Conservation (phyloP, 306 rosid genomes). For the Senna tora region DNA sequence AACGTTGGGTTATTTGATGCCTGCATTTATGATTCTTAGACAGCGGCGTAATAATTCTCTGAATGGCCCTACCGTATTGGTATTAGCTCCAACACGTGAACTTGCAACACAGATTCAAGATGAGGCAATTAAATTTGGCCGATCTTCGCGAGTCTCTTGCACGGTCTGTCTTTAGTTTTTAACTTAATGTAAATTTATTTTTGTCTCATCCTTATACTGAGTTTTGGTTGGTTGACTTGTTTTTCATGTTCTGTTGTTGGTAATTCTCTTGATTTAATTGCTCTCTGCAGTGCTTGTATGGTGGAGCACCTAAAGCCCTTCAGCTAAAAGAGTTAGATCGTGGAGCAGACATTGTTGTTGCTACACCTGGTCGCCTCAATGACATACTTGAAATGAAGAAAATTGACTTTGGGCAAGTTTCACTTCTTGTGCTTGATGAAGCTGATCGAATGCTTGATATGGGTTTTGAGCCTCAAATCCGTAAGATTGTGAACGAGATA, state of each 20-base stretch:
- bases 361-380: conserved; percentile 98
- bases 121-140: conserved; percentile 87
- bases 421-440: conserved; percentile 98
- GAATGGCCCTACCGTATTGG: conserved; percentile 94
- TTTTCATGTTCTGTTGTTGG: conserved; percentile 23
- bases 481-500: conserved; percentile 95
- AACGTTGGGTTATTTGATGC: conserved; percentile 92
- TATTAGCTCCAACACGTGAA: conserved; percentile 98
- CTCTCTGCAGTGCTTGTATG: conserved; percentile 87
- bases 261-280: conserved; percentile 37
- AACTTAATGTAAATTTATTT: background rate
- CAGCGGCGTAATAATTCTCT: conserved; percentile 74
- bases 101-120: conserved; percentile 98
- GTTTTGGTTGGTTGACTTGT: conserved; percentile 14
- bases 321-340: conserved; percentile 93
- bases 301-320: conserved; percentile 91
- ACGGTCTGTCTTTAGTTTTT: conserved; percentile 62
- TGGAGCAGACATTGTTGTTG: conserved; percentile 98
- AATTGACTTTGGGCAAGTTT: conserved; percentile 84
- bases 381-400: conserved; percentile 96
- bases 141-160: conserved; percentile 85
- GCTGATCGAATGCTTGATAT: conserved; percentile 99
- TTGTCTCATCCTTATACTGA: conserved; percentile 4
- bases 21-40: conserved; percentile 89
- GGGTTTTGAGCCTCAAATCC: conserved; percentile 99